A percentile compares a stretch with the other conserved stretches of the same genome.
phyloP scores from a whole-genome alignment of 2,329 filamentous ascomycete species.

The Stachybotrys chlorohalonatus region DNA sequence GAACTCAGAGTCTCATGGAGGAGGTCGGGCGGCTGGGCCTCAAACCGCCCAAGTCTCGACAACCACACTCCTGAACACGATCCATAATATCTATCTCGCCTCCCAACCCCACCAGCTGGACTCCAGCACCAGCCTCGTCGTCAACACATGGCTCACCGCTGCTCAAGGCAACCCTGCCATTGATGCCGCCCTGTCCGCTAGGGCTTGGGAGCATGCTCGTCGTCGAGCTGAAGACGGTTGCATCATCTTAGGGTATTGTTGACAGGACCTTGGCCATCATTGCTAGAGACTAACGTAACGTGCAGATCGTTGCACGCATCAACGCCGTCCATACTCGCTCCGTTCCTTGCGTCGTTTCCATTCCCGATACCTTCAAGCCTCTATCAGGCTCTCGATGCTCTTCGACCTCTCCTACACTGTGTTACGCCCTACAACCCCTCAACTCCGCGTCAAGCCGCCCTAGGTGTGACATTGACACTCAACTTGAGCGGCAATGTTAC shows the following conservation, averaged over 20 bases:
- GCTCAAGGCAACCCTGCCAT: conserved; percentile 63
- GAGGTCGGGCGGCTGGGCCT: conserved; percentile 49
- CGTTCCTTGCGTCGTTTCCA: conserved; percentile 75
- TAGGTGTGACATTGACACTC: conserved; percentile 74
- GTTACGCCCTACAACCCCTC: conserved; percentile 89
- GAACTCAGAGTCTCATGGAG: conserved; percentile 52
- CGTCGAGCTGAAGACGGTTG: conserved; percentile 92
- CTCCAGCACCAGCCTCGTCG: conserved; percentile 80
- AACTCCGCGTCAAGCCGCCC: conserved; percentile 66
- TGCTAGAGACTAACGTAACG: not conserved
- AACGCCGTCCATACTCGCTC: conserved; percentile 71
- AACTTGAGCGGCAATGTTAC: conserved; percentile 73
- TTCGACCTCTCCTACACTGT: conserved; percentile 79
- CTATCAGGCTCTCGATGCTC: conserved; percentile 68
- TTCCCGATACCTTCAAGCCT: conserved; percentile 67
- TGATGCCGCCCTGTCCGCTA: conserved; percentile 65
- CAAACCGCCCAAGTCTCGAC: conserved; percentile 79
- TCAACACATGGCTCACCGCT: conserved; percentile 92
- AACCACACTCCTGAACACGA: conserved; percentile 81
- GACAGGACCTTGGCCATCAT: not conserved
- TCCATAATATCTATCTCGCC: conserved; percentile 81
- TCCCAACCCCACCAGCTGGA: conserved; percentile 80
- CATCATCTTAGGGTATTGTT: conserved; percentile 71
- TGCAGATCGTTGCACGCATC: conserved; percentile 78
- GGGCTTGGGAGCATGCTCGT: conserved; percentile 94